Conservation (phyloP, 768 basidiomycete species). For the Tephrocybe sp. region DNA sequence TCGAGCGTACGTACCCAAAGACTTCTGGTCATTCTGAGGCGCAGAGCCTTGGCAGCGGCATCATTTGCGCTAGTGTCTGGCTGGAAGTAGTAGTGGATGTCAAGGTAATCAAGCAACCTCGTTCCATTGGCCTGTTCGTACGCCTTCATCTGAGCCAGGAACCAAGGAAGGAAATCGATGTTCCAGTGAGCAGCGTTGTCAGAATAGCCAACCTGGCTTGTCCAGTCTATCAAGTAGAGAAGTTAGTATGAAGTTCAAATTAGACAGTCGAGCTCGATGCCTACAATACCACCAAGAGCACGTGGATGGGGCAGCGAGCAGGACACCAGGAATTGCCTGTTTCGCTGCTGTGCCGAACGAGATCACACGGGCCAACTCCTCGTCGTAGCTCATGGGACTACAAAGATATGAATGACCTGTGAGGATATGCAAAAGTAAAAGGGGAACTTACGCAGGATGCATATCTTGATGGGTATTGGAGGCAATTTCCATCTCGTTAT, state of each 20-base stretch:
- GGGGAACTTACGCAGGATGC: slow-evolving; percentile 40
- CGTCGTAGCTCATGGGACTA: slow-evolving; percentile 47
- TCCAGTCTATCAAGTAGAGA: slow-evolving; percentile 41
- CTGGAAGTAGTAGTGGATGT: slow-evolving; percentile 55
- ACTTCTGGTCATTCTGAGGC: slow-evolving; percentile 47
- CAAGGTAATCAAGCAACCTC: slow-evolving; percentile 51
- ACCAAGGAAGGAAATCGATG: slow-evolving; percentile 56
- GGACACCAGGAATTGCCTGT: slow-evolving; percentile 38
- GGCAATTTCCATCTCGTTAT: slow-evolving; percentile 59
- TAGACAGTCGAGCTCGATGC: slow-evolving; percentile 6
- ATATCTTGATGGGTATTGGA: slow-evolving; percentile 53
- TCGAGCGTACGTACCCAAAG: slow-evolving; percentile 40
- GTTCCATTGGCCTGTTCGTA: slow-evolving; percentile 31
- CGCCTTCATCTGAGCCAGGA: slow-evolving; percentile 46
- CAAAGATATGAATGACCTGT: not conserved
- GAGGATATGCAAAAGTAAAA: not conserved
- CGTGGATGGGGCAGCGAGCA: slow-evolving; percentile 46
- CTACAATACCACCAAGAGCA: slow-evolving; percentile 46
- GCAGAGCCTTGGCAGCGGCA: slow-evolving; percentile 46
- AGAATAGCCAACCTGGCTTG: slow-evolving; percentile 41
- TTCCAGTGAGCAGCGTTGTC: slow-evolving; percentile 51
- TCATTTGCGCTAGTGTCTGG: slow-evolving; percentile 53
- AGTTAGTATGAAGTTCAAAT: not conserved
- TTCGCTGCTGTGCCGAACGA: slow-evolving; percentile 39
- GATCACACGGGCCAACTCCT: slow-evolving; percentile 46